Conservation (phyloP, 306 rosid species). For the Purshia tridentata region DNA sequence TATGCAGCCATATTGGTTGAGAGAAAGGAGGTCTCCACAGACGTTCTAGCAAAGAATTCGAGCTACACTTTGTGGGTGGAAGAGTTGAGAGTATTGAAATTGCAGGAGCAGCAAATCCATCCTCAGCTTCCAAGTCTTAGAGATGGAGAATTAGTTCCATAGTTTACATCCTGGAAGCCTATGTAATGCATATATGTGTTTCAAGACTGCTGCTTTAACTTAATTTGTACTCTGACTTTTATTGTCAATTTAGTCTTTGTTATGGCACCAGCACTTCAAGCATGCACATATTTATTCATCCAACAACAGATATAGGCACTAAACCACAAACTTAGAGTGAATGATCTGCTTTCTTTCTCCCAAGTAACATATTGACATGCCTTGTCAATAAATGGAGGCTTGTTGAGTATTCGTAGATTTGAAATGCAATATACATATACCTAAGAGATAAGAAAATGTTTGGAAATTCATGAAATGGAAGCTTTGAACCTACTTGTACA, state of each 20-base stretch:
- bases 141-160: conserved; percentile 36
- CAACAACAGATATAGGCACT: too few species aligned
- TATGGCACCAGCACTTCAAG: not conserved
- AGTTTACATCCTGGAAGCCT: not conserved
- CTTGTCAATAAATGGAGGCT: not conserved
- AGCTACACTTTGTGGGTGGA: conserved; percentile 61
- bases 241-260: not conserved
- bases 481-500: not conserved
- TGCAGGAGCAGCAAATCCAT: conserved; percentile 32
- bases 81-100: conserved; percentile 46
- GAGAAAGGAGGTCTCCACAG: conserved; percentile 65
- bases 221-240: not conserved
- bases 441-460: not conserved
- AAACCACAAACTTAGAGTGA: too few species aligned
- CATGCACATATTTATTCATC: too few species aligned
- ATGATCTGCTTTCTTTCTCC: not conserved
- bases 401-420: too few species aligned
- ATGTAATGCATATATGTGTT: not conserved
- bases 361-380: not conserved
- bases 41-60: conserved; percentile 69
- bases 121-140: conserved; percentile 32
- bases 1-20: conserved; percentile 53
- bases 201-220: not conserved
- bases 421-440: not conserved
- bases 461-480: not conserved